Conservation (phyloP, 2,329 filamentous ascomycete species). For the Pseudogymnoascus sp. region DNA sequence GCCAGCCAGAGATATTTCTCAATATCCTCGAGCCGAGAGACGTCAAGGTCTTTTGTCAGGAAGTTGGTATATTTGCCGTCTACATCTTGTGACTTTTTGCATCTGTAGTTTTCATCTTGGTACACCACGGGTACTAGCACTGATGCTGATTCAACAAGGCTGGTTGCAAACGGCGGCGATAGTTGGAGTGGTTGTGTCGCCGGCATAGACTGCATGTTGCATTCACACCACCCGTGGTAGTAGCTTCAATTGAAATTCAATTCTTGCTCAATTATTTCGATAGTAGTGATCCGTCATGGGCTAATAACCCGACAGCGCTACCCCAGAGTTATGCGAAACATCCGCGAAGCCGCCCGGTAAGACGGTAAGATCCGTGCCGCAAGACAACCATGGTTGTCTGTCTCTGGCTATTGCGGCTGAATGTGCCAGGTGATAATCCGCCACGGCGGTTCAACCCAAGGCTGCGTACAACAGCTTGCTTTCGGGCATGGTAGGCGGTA, state of each 20-base stretch:
- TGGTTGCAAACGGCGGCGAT: not conserved
- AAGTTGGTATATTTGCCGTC: not conserved
- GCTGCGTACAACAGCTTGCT: not conserved
- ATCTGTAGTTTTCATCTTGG: not conserved
- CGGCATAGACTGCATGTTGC: not conserved
- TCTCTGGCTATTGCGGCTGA: not conserved
- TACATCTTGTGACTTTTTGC: not conserved
- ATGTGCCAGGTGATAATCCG: not conserved
- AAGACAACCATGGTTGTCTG: not conserved
- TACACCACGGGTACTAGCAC: not conserved
- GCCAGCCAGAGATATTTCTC: slow-evolving; percentile 15
- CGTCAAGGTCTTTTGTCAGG: not conserved
- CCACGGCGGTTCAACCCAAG: not conserved
- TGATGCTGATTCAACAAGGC: not conserved
- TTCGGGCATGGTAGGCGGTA: not conserved
- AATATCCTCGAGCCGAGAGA: slow-evolving; percentile 14
- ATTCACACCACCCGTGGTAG: not conserved
- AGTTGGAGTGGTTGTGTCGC: not conserved
- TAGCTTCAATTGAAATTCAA: not conserved
- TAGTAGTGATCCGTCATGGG: not conserved
- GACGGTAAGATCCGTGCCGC: not conserved
- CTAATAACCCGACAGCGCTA: not conserved
- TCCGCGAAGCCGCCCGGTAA: not conserved
- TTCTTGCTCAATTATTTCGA: not conserved
- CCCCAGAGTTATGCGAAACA: not conserved